Evolutionary conservation across 2,329 filamentous ascomycete genomes (phyloP).

Genomic region (Phaeosphaeria sp.): DNA sequence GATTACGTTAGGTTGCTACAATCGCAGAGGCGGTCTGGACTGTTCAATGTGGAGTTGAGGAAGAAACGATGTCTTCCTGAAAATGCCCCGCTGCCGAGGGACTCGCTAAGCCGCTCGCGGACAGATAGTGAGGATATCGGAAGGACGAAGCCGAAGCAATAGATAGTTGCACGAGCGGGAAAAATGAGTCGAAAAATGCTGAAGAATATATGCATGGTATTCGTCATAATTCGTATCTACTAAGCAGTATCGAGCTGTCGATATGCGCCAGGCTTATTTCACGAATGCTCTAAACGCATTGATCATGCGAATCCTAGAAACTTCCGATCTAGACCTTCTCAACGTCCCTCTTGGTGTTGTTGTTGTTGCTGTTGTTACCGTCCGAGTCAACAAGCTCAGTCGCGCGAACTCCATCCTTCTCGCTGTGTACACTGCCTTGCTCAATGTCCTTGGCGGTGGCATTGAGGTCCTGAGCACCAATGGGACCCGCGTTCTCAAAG

Average conservation of each 20-base stretch:
- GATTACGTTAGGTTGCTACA: neutral
- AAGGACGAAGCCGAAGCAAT: neutral
- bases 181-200: neutral
- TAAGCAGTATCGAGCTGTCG: neutral
- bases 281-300: neutral
- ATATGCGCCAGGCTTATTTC: neutral
- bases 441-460: slow-evolving; percentile 39
- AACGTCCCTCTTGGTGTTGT: neutral
- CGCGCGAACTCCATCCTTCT: slow-evolving; percentile 32
- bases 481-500: slow-evolving; percentile 68
- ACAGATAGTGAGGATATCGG: neutral
- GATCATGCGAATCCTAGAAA: neutral
- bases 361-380: slow-evolving; percentile 3
- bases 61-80: neutral
- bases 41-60: neutral
- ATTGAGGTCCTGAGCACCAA: slow-evolving; percentile 48
- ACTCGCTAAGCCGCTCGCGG: neutral
- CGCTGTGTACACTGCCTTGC: slow-evolving; percentile 33
- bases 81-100: neutral
- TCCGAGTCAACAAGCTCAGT: slow-evolving; percentile 27
- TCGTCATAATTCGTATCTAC: neutral
- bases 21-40: neutral
- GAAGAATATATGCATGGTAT: neutral
- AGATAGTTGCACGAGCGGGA: neutral
- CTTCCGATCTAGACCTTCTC: slow-evolving; percentile 5